Evolutionary conservation across 176 grass and related monocot species (phyloP), one percentile per base, ranked within the genome.

Genomic region (Rhynchospora tenuis): DNA sequence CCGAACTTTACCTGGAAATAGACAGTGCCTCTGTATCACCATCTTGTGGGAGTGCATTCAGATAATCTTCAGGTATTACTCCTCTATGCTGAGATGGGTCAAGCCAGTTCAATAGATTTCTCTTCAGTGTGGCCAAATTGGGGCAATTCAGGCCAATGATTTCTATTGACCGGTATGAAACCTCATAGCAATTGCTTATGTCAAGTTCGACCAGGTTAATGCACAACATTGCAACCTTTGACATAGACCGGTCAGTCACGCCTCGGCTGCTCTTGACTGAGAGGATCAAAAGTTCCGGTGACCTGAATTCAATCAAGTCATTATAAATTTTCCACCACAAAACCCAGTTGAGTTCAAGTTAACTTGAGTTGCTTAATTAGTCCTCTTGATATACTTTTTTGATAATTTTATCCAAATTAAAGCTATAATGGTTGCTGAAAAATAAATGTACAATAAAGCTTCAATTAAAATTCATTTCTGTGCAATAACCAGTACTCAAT

Each of bases 181-280:
- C 85, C 60, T 95, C 89, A 55, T 95, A 90, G 76, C 93, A 95
- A 73, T 95, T 91, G 93, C 96, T 95, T 61, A 98, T 90, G 79
- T 91, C 96, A 82, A 95, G 87, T 85, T 98, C 91, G 17, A 79
- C 81, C 44, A 98, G 91, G 76, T 90, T 83, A 29, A 17, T 79
- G 50, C 96, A 95, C 70, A 79, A 87, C 51, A 81, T 70, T 50
- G 89, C 90, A 59, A 94, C 69, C 83, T 64, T 88, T 52, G 88
- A 55, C 85, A 98, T 89, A 13, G 90, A 91, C 82, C 48, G 50
- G 81, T 98, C 89, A 19, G 81, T 91, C 84, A 98, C 44, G 62
- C 86, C 61, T 0, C 84, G 87, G 79, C 90, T 93, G 65, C 90
- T 91, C 82, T 22, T 90, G 78, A 98, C 83, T 55, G 90, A 98